phyloP scores from a whole-genome alignment of 2,329 filamentous ascomycete species.

The Curvularia spicifera region DNA sequence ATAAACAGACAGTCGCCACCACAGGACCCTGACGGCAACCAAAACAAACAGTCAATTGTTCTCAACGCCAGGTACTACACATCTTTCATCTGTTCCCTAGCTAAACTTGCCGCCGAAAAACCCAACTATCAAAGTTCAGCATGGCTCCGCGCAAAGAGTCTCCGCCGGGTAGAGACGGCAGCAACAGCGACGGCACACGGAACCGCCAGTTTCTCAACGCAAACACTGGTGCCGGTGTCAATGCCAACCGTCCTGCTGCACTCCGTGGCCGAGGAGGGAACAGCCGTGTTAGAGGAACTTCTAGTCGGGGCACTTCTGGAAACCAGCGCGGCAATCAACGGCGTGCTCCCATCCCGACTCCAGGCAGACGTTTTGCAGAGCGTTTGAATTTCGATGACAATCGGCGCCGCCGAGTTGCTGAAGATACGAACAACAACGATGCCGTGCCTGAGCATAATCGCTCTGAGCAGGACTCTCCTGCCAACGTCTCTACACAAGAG shows the following conservation, averaged over 20 bases:
- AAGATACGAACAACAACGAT: background rate
- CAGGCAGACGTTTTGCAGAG: background rate
- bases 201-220: constrained; percentile 1
- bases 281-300: background rate
- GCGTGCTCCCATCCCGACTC: background rate
- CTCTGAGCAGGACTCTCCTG: background rate
- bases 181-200: too few species aligned
- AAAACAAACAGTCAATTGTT: background rate
- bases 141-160: constrained; percentile 8
- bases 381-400: background rate
- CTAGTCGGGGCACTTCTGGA: background rate
- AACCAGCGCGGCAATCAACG: background rate
- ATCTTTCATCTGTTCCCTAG: background rate
- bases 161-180: too few species aligned
- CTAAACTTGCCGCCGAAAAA: background rate
- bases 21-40: background rate
- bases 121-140: background rate
- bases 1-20: background rate
- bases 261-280: background rate
- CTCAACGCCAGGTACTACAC: background rate
- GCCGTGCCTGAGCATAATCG: background rate
- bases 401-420: background rate
- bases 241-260: background rate
- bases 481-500: background rate
- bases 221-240: constrained; percentile 14